These are phyloP conservation scores for Fusarium decemcellulare DNA, from an alignment of 2,329 filamentous ascomycete genomes.

Conservation along the genomic window DNA sequence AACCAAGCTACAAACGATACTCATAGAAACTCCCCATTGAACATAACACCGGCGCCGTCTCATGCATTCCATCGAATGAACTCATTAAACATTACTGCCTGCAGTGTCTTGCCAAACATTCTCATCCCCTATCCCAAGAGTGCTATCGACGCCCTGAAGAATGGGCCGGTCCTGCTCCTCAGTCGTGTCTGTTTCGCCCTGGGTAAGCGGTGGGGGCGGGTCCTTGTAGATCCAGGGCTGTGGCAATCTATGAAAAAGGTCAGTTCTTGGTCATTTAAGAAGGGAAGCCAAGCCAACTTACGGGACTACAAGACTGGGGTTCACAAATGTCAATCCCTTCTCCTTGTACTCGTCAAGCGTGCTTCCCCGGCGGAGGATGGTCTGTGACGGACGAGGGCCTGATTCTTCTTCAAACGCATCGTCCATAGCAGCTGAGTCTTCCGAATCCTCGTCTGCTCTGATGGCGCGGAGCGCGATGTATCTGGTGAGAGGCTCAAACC, in stretches of 20 bases:
- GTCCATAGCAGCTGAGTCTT: constrained; percentile 53
- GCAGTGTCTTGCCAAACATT: constrained; percentile 55
- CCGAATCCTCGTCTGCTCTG: constrained; percentile 65
- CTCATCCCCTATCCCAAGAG: constrained; percentile 56
- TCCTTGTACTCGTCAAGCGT: constrained; percentile 82
- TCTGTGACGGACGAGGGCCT: constrained; percentile 55
- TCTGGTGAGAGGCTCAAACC: constrained; percentile 89
- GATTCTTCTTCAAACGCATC: constrained; percentile 57
- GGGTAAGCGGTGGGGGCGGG: constrained; percentile 58
- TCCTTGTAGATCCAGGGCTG: constrained; percentile 78
- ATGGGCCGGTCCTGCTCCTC: constrained; percentile 46
- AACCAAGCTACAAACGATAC: constrained; percentile 22
- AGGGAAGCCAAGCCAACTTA: constrained; percentile 59
- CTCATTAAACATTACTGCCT: constrained; percentile 42
- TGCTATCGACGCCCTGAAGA: constrained; percentile 52
- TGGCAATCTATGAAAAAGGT: constrained; percentile 66
- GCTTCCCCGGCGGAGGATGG: constrained; percentile 66
- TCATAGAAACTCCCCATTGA: constrained; percentile 17
- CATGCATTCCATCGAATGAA: constrained; percentile 18
- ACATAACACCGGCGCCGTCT: constrained; percentile 24
- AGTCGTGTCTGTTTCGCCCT: constrained; percentile 46
- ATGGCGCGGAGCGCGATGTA: constrained; percentile 95
- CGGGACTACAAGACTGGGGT: constrained; percentile 79
- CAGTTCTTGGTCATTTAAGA: constrained; percentile 20
- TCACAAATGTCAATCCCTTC: constrained; percentile 79